Conservation (phyloP, 805 yeast genomes). For the Candida loeiensis region DNA sequence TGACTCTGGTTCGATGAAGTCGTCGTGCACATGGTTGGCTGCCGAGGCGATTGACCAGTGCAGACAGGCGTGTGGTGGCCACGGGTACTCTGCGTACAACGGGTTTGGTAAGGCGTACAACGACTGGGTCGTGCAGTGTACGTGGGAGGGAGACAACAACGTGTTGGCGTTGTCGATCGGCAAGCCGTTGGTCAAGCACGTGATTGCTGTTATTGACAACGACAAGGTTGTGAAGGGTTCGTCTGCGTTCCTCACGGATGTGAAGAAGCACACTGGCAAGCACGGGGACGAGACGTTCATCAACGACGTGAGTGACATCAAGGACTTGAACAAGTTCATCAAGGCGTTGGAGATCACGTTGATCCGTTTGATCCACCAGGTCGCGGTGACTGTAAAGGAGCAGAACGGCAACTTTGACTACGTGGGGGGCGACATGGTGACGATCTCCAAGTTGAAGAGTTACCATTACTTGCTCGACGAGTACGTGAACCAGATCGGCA, state of each 20-base stretch:
- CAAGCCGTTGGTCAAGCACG: slow-evolving; percentile 61
- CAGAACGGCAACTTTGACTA: slow-evolving; percentile 43
- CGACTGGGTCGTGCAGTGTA: slow-evolving; percentile 97
- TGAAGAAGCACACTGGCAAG: slow-evolving; percentile 23
- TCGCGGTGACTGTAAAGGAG: slow-evolving; percentile 28
- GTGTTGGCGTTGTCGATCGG: slow-evolving; percentile 82
- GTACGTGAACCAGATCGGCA: slow-evolving; percentile 35
- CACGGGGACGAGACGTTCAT: slow-evolving; percentile 25
- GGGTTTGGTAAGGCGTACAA: slow-evolving; percentile 85
- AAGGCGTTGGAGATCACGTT: slow-evolving; percentile 37
- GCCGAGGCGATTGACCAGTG: slow-evolving; percentile 80
- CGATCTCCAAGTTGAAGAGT: slow-evolving; percentile 49
- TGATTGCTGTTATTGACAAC: slow-evolving; percentile 29
- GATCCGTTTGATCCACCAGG: slow-evolving; percentile 33
- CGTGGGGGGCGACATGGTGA: slow-evolving; percentile 44
- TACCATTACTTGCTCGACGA: slow-evolving; percentile 44
- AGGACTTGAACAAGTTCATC: slow-evolving; percentile 29
- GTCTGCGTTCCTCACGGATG: slow-evolving; percentile 39
- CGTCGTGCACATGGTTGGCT: slow-evolving; percentile 84
- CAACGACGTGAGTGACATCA: slow-evolving; percentile 22
- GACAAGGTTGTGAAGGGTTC: slow-evolving; percentile 47
- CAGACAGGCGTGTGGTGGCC: slow-evolving; percentile 95
- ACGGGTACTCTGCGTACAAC: slow-evolving; percentile 90
- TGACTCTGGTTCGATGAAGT: slow-evolving; percentile 82
- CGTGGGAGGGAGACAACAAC: slow-evolving; percentile 98